phyloP scores from a whole-genome alignment of 2,329 filamentous ascomycete genomes.

The Talaromyces sp. region DNA sequence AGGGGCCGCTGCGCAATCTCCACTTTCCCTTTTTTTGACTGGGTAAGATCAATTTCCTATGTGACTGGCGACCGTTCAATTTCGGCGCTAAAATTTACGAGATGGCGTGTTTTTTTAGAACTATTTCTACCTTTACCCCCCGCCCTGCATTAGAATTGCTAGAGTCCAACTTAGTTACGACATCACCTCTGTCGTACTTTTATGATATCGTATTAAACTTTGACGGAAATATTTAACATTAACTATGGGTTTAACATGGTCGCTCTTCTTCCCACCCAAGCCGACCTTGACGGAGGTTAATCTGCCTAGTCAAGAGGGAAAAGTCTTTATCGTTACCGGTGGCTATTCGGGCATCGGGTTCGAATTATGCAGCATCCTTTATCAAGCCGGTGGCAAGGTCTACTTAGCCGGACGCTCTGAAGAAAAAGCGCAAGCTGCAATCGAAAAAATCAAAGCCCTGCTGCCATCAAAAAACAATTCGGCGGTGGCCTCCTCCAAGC shows the following conservation, averaged over 20 bases:
- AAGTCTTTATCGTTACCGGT: conserved; percentile 52
- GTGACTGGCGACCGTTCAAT: too few relatives aligned
- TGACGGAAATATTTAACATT: neutral
- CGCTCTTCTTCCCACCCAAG: conserved; percentile 18
- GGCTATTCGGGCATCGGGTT: conserved; percentile 26
- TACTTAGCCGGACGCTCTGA: conserved; percentile 51
- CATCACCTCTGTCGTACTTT: neutral
- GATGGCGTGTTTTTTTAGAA: neutral
- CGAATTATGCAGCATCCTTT: conserved; percentile 52
- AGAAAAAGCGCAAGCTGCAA: conserved; percentile 43
- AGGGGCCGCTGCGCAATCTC: neutral
- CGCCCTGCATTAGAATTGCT: too few relatives aligned
- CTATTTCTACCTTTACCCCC: too few relatives aligned
- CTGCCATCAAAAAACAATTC: conserved; percentile 20
- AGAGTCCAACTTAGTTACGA: neutral
- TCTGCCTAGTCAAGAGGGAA: conserved; percentile 17
- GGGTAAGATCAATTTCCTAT: neutral
- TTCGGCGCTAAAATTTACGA: neutral
- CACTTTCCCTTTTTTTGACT: neutral
- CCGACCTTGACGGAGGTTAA: conserved; percentile 19
- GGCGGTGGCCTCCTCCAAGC: neutral
- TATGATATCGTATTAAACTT: neutral
- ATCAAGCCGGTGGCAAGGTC: conserved; percentile 51
- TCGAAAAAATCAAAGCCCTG: conserved; percentile 39
- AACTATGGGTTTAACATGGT: conserved; percentile 15